Conservation (phyloP, 495 filamentous ascomycete genomes). For the Darksidea phi region DNA sequence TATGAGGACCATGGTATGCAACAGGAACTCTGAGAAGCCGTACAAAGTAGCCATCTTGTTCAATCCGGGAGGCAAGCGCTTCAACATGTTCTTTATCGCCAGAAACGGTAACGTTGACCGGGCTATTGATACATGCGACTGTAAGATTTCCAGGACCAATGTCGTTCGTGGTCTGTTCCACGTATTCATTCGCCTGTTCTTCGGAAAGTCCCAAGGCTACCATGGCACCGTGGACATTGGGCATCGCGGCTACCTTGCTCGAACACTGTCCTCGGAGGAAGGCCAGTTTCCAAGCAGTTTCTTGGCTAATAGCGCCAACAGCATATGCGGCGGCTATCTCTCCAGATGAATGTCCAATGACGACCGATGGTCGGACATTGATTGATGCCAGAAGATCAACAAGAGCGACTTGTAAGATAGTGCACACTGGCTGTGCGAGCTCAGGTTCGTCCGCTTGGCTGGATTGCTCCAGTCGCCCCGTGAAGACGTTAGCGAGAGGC, state of each 20-base stretch:
- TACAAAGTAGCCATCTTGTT: conserved; percentile 42
- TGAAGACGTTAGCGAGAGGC: neutral
- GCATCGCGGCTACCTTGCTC: neutral
- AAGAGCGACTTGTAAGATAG: conserved; percentile 48
- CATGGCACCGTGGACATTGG: neutral
- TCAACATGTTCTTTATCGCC: conserved; percentile 42
- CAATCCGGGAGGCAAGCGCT: conserved; percentile 37
- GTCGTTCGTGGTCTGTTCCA: neutral
- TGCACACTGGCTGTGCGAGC: conserved; percentile 46
- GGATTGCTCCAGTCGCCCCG: neutral
- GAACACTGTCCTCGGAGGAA: neutral
- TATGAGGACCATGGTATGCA: conserved; percentile 64
- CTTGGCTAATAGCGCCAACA: neutral
- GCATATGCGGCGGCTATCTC: conserved; percentile 22
- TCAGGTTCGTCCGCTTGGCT: neutral
- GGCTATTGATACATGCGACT: conserved; percentile 41
- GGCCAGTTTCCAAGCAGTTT: neutral
- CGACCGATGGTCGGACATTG: neutral
- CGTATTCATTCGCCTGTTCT: neutral
- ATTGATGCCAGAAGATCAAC: conserved; percentile 35
- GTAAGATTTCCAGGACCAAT: neutral
- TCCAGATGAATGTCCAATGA: conserved; percentile 30
- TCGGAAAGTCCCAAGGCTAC: neutral
- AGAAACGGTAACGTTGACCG: conserved; percentile 42
- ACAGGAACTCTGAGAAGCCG: conserved; percentile 45